Percentiles rank a stretch among this genome's conserved stretches.
Conservation (phyloP, 345 rosid species). For the Hirschfeldia incana region DNA sequence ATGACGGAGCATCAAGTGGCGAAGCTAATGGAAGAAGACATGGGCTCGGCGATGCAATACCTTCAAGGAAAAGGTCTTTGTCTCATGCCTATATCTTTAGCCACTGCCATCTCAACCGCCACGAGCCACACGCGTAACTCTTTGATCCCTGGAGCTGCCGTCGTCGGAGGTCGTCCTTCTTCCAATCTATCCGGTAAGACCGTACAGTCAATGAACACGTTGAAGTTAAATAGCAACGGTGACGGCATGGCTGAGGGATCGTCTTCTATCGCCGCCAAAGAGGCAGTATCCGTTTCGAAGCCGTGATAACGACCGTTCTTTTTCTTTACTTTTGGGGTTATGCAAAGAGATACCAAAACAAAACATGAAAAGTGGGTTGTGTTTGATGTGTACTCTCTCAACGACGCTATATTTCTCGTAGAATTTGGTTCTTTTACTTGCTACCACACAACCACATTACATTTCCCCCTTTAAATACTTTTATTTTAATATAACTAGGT, state of each 20-base stretch:
- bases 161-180: constrained; percentile 46
- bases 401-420: constrained; percentile 46
- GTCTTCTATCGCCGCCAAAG: constrained; percentile 48
- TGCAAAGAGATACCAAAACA: constrained; percentile 27
- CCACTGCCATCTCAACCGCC: constrained; percentile 84
- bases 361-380: constrained; percentile 32
- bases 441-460: background rate
- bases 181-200: constrained; percentile 78
- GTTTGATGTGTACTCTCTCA: background rate
- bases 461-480: background rate
- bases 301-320: constrained; percentile 24
- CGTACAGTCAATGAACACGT: constrained; percentile 61
- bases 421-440: constrained; percentile 35
- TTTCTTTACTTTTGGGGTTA: constrained; percentile 18
- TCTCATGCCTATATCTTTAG: constrained; percentile 97
- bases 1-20: constrained; percentile 92
- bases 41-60: constrained; percentile 99
- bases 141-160: constrained; percentile 38
- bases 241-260: constrained; percentile 37
- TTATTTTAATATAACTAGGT: background rate
- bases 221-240: constrained; percentile 29
- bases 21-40: constrained; percentile 90
- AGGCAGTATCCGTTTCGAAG: constrained; percentile 26
- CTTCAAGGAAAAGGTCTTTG: constrained; percentile 96
- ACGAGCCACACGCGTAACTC: constrained; percentile 56